Base-by-base conservation (phyloP, 2,329 filamentous ascomycete species). In the Blastomyces silverae region DNA sequence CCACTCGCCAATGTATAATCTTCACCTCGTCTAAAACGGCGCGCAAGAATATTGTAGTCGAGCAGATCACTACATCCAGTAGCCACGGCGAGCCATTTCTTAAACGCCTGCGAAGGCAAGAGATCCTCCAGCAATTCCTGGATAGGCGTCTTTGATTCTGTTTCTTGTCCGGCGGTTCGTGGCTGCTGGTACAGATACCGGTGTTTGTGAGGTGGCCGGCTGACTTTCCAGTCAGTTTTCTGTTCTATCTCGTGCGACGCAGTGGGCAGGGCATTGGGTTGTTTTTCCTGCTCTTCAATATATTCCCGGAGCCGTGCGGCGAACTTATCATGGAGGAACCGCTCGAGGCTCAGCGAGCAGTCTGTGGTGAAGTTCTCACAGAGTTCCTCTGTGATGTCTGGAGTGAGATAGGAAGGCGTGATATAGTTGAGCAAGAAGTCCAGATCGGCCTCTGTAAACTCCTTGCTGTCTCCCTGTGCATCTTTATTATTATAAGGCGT, bases 1-100 rank as follows among this genome's bases (percentile, higher is more conserved):
- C 89, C 88, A 25, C 90, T 96, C 1, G 94, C 94, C 25, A 99
- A 85, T 2, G 93, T 96, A 75, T 99, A 99, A 78, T 99, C 94
- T 67, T 87, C 79, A 6, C 94, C 91, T 59, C 86, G 86, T 10
- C 94, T 87, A 82, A 99, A 99, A 44, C 92, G 86, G 28, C 94
- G 87, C 0, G 90, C 91, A n/a, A 95, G 78, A 61, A 95, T 78
- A 72, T 95, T 89, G 71, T 88, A 86, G 72, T 86, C 89, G 66
- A 88, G 85, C 17, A 97, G 72, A 25, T 76, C 74, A 20, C 76
- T 75, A 67, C 90, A 87, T 44, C 88, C 87, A 0, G 93, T 97
- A 5, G 91, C 88, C 62, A 93, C 83, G 64, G 89, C 85, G 28
- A 99, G 83, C 92, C 94, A 97, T 75, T 93, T 90, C 56, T 87